Evolutionary conservation across 2,329 filamentous ascomycete species (phyloP).

Genomic region (Scopulariopsis brevicaulis): DNA sequence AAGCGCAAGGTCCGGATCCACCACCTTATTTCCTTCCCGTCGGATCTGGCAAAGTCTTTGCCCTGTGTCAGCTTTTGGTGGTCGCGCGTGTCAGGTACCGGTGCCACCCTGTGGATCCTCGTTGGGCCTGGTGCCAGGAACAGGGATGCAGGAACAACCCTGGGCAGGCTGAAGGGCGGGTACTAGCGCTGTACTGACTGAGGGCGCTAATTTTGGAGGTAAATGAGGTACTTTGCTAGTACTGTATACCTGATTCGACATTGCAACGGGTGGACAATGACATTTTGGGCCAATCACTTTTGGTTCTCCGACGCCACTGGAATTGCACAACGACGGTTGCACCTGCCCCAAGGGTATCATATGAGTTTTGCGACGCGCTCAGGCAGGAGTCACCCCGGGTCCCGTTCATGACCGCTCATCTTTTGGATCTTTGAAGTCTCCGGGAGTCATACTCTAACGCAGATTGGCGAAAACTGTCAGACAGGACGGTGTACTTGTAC

Average conservation of each 20-base stretch:
- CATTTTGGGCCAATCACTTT: not conserved
- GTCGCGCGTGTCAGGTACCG: not conserved
- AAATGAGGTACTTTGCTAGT: no score
- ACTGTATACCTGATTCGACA: not conserved
- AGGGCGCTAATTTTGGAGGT: no score
- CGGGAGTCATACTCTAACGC: not conserved
- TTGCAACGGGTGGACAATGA: not conserved
- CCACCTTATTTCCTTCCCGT: slow-evolving; percentile 1
- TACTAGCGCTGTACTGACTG: not conserved
- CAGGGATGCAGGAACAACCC: slow-evolving; percentile 2
- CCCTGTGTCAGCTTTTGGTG: not conserved
- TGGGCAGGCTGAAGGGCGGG: not conserved
- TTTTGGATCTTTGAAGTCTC: not conserved
- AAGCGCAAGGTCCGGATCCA: not conserved
- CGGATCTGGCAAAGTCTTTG: not conserved
- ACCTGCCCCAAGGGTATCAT: not conserved
- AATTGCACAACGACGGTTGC: not conserved
- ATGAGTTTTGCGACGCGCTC: not conserved
- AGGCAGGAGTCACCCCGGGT: not conserved
- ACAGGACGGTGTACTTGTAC: not conserved
- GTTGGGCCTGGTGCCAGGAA: not conserved
- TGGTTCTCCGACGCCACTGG: not conserved
- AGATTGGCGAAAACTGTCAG: not conserved
- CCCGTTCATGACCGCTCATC: not conserved
- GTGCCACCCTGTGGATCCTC: not conserved